phyloP scores from a whole-genome alignment of 352 stramenopile genomes.

The Phytophthora pseudosyringae region DNA sequence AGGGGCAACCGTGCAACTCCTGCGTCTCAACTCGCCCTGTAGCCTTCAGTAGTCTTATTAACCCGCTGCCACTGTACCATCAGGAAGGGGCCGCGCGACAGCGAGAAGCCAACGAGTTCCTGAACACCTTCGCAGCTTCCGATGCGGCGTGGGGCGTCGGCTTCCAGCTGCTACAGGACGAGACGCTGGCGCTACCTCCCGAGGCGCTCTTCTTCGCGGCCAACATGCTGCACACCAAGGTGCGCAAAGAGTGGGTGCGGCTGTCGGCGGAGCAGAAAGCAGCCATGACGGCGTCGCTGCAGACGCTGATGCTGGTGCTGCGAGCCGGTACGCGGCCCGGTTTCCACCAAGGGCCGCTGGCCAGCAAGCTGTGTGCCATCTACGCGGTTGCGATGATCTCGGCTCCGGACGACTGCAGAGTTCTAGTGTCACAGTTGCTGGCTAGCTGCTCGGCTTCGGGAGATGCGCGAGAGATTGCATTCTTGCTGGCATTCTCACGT shows the following conservation, averaged over 20 bases:
- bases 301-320: conserved; percentile 44
- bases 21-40: background rate
- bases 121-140: conserved; percentile 59
- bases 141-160: conserved; percentile 60
- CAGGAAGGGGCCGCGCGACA: conserved; percentile 69
- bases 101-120: conserved; percentile 73
- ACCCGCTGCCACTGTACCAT: background rate
- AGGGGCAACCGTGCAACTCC: background rate
- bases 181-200: conserved; percentile 46
- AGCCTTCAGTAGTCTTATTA: background rate
- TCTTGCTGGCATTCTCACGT: conserved; percentile 61
- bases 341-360: conserved; percentile 47
- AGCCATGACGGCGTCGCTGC: conserved; percentile 45
- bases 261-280: conserved; percentile 42
- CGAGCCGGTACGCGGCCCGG: conserved; percentile 28
- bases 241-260: conserved; percentile 70
- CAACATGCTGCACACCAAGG: conserved; percentile 80
- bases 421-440: conserved; percentile 45
- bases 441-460: conserved; percentile 30
- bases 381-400: conserved; percentile 67
- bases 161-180: conserved; percentile 59
- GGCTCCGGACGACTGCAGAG: conserved; percentile 54
- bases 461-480: conserved; percentile 43
- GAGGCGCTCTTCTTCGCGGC: conserved; percentile 78
- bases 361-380: conserved; percentile 64